These are phyloP conservation scores for Fusarium falciforme DNA, from an alignment of 2,329 filamentous ascomycete genomes.

Conservation along the genomic window DNA sequence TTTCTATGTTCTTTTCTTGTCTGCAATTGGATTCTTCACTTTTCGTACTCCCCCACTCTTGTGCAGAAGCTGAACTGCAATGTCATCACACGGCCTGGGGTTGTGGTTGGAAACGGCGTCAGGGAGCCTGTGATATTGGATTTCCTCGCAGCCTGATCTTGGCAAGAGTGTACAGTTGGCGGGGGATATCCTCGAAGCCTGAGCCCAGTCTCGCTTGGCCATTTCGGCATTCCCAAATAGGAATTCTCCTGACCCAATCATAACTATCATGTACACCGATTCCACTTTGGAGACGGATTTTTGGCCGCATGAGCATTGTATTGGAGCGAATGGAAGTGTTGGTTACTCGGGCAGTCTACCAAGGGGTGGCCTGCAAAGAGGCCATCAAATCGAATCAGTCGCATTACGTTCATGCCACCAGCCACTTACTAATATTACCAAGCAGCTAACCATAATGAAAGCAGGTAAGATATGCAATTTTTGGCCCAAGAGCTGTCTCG, in stretches of 20 bases:
- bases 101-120: not conserved
- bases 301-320: not conserved
- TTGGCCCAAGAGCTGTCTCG: not conserved
- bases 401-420: too few species aligned
- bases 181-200: not conserved
- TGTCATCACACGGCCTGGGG: not conserved
- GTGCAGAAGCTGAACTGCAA: not conserved
- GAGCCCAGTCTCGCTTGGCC: not conserved
- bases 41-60: not conserved
- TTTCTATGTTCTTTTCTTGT: not conserved
- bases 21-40: not conserved
- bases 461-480: too few species aligned
- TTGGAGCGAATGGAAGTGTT: not conserved
- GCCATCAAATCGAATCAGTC: too few species aligned
- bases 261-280: not conserved
- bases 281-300: not conserved
- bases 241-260: not conserved
- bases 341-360: not conserved
- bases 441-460: too few species aligned
- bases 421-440: too few species aligned
- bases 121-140: not conserved
- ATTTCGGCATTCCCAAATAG: not conserved
- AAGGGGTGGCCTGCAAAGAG: too few species aligned
- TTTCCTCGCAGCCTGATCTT: not conserved
- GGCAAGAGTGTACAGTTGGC: not conserved